Percentiles rank a stretch among this genome's conserved stretches.
These are phyloP conservation scores for Tuber aestivum DNA, from an alignment of 495 filamentous ascomycete species.

Conservation along the genomic window DNA sequence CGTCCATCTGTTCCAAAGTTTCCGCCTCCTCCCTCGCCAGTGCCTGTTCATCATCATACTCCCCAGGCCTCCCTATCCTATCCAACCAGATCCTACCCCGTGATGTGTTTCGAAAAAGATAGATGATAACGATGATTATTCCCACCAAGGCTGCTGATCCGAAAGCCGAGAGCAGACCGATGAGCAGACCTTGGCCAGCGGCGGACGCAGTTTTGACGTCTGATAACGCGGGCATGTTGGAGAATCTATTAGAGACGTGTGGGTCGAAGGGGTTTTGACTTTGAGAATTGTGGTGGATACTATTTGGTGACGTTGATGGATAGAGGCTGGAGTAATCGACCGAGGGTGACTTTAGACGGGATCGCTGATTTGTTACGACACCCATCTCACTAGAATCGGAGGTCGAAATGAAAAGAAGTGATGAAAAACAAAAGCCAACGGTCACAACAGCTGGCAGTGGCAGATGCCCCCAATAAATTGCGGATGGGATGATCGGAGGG, in stretches of 20 bases:
- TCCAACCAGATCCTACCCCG: conserved; percentile 89
- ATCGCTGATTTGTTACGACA: conserved; percentile 26
- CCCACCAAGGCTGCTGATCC: conserved; percentile 81
- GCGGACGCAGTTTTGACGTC: conserved; percentile 6
- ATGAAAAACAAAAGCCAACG: not conserved
- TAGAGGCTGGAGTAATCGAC: not conserved
- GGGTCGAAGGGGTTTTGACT: not conserved
- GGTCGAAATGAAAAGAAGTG: not conserved
- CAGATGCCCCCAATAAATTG: not conserved
- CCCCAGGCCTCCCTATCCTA: conserved; percentile 85
- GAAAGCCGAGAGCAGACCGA: conserved; percentile 94
- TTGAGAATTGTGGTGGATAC: not conserved
- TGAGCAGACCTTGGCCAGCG: conserved; percentile 68
- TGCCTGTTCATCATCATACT: conserved; percentile 95
- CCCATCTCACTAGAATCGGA: conserved; percentile 8
- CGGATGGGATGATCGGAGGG: not conserved
- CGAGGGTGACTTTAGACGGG: conserved; percentile 24
- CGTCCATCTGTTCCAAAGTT: conserved; percentile 92
- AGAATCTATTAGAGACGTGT: not conserved
- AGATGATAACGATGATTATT: conserved; percentile 73
- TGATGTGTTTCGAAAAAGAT: conserved; percentile 87
- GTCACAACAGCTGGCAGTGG: not conserved
- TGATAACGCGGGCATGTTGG: not conserved
- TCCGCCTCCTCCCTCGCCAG: conserved; percentile 89
- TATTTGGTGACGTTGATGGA: conserved; percentile 1